phyloP scores from a whole-genome alignment of 805 yeast species.

The Teunomyces funiuensis region DNA sequence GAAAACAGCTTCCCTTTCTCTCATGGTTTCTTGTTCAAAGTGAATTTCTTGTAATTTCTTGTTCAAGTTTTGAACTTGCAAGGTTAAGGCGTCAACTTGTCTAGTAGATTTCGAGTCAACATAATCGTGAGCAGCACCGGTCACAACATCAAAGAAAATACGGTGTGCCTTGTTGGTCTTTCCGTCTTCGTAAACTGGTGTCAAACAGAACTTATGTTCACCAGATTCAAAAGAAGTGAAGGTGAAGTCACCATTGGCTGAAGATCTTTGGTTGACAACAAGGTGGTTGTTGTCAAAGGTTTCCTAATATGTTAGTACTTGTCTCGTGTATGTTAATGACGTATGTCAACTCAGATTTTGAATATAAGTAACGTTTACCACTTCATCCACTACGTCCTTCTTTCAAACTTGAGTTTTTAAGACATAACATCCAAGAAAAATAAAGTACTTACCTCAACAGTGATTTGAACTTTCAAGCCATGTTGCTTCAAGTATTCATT shows the following conservation, averaged over 20 bases:
- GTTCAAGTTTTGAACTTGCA: slow-evolving; percentile 56
- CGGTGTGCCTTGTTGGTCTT: slow-evolving; percentile 61
- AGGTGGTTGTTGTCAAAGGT: slow-evolving; percentile 81
- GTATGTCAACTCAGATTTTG: neutral
- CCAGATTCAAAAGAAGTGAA: slow-evolving; percentile 84
- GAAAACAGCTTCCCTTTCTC: slow-evolving; percentile 76
- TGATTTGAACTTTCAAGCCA: slow-evolving; percentile 61
- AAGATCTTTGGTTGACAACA: slow-evolving; percentile 66
- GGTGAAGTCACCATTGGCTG: slow-evolving; percentile 65
- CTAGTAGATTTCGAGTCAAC: slow-evolving; percentile 63
- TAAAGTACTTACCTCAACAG: slow-evolving; percentile 54
- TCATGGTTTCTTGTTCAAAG: slow-evolving; percentile 64
- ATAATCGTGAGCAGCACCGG: slow-evolving; percentile 60
- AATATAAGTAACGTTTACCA: neutral
- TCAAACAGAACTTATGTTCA: slow-evolving; percentile 79
- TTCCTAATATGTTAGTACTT: slow-evolving; percentile 25
- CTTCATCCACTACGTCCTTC: neutral
- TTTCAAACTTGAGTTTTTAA: neutral
- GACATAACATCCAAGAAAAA: neutral
- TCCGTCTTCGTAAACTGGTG: slow-evolving; percentile 65
- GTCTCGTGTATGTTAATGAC: neutral
- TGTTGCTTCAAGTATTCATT: slow-evolving; percentile 51
- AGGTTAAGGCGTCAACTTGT: slow-evolving; percentile 51
- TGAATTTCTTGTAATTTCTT: slow-evolving; percentile 57
- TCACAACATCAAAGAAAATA: slow-evolving; percentile 69